These are phyloP conservation scores for Encephalitozoon intestinalis DNA, from an alignment of 371 early-diverging fungal species.

Conservation along the genomic window DNA sequence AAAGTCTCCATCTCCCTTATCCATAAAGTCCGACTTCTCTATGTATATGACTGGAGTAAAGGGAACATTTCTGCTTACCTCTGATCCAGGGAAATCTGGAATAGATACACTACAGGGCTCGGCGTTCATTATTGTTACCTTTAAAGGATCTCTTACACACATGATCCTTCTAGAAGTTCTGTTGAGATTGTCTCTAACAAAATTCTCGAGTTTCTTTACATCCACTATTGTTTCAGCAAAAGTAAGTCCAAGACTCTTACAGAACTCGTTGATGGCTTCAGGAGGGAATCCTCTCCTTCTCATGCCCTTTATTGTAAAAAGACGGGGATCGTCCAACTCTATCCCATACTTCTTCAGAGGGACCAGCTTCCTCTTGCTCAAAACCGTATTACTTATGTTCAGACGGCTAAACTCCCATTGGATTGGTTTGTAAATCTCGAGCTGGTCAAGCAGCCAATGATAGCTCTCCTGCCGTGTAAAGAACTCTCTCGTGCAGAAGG, in stretches of 20 bases:
- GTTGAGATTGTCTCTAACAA: conserved; percentile 83
- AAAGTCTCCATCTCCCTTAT: conserved; percentile 68
- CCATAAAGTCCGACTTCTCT: conserved; percentile 82
- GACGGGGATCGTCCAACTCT: conserved; percentile 85
- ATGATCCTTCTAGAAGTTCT: conserved; percentile 78
- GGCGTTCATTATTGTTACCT: conserved; percentile 70
- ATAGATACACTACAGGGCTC: background rate
- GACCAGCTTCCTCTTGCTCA: conserved; percentile 91
- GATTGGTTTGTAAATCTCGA: conserved; percentile 95
- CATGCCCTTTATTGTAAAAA: conserved; percentile 87
- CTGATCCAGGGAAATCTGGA: background rate
- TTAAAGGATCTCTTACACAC: conserved; percentile 76
- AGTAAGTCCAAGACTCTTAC: conserved; percentile 81
- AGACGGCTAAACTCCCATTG: conserved; percentile 99
- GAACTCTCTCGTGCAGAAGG: conserved; percentile 95
- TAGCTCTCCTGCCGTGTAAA: conserved; percentile 82
- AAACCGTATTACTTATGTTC: conserved; percentile 82
- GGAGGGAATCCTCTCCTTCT: conserved; percentile 94
- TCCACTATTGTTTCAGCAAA: conserved; percentile 75
- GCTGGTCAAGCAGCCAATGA: conserved; percentile 94
- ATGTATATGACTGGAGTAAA: conserved; percentile 66
- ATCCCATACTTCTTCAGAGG: conserved; percentile 73
- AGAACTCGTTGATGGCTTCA: conserved; percentile 93
- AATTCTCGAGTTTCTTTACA: conserved; percentile 79
- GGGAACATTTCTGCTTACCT: background rate